Evolutionary conservation across 2,329 filamentous ascomycete species (phyloP), one percentile per base, ranked within the genome.

Genomic region (Hymenoscyphus scutula): DNA sequence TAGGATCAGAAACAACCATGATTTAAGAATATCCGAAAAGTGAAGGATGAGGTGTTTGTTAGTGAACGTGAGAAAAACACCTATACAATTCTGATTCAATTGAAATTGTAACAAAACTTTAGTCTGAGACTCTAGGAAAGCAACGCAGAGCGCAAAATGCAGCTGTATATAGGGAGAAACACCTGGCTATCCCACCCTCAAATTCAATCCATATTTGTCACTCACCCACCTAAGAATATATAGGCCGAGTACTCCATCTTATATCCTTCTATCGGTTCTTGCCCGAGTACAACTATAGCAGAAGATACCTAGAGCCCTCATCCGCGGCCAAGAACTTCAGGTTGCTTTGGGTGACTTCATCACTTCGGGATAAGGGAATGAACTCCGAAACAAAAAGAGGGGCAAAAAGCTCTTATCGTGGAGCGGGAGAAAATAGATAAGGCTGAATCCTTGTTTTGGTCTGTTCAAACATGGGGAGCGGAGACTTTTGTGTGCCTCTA

Each of bases 1-100:
- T 61, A 30, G 65, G 65, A 29, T 67, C 65, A 23, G 64, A 56
- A 25, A 66, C 48, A 29, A 62, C 60, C 64, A 66, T 66, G 11
- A 41, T 64, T 51, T 23, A 32, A 51, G 41, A 23, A 27, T 41
- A 41, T n/a, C n/a, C 37, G n/a, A n/a, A n/a, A n/a, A n/a, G 5
- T 6, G 17, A n/a, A n/a, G 2, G n/a, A 41, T 34, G 32, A 34
- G 8, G 4, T 8, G 32, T 34, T 34, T 34, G 32, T 34, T 34
- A n/a, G 37, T 41, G n/a, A 17, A 41, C 2, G 17, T 41, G 13
- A n/a, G n/a, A 41, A 15, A 13, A 41, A 2, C 13, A 17, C 17
- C 6, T 17, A 6, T 5, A 41, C 13, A 41, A 41, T n/a, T n/a
- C 17, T 5, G n/a, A 41, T 41, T n/a, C 5, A 41, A 41, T n/a